Conservation (phyloP, 495 filamentous ascomycete genomes). For the Melanomma pulvis-pyrius region DNA sequence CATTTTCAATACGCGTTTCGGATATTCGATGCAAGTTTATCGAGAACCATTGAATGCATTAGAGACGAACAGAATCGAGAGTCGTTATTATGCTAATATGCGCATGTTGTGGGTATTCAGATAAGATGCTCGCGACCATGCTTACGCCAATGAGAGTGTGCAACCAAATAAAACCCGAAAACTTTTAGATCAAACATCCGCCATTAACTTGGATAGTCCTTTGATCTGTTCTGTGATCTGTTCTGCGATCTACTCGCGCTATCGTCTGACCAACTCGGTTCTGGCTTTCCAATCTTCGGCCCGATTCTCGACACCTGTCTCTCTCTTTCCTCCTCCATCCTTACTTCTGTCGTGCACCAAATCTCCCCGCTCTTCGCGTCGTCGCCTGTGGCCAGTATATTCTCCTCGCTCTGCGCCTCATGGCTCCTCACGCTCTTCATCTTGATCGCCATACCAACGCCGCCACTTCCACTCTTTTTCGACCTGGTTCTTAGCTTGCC, state of each 20-base stretch:
- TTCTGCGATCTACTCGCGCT: neutral
- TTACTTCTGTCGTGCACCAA: conserved; percentile 24
- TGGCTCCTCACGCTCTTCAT: conserved; percentile 17
- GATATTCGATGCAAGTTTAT: too few species aligned
- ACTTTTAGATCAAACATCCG: too few species aligned
- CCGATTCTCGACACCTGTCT: neutral
- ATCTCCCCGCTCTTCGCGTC: conserved; percentile 11
- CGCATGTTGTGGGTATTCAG: too few species aligned
- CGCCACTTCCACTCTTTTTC: neutral
- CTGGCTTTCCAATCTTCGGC: neutral
- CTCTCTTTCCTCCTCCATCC: conserved; percentile 4
- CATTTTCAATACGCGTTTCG: too few species aligned
- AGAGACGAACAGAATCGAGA: too few species aligned
- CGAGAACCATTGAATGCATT: too few species aligned
- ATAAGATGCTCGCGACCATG: too few species aligned
- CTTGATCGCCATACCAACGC: neutral
- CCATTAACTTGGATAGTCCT: too few species aligned
- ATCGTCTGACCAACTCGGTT: neutral
- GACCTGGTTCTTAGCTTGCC: neutral
- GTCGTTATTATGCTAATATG: too few species aligned
- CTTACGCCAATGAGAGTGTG: too few species aligned
- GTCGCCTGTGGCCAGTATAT: conserved; percentile 2
- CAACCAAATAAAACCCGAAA: too few species aligned
- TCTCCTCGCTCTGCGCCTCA: conserved; percentile 16
- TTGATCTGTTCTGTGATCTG: neutral